Percentiles rank a stretch among this genome's conserved stretches.
Evolutionary conservation across 192 early-diverging fungal species (phyloP).

Genomic region (Bifiguratus adelaidae): DNA sequence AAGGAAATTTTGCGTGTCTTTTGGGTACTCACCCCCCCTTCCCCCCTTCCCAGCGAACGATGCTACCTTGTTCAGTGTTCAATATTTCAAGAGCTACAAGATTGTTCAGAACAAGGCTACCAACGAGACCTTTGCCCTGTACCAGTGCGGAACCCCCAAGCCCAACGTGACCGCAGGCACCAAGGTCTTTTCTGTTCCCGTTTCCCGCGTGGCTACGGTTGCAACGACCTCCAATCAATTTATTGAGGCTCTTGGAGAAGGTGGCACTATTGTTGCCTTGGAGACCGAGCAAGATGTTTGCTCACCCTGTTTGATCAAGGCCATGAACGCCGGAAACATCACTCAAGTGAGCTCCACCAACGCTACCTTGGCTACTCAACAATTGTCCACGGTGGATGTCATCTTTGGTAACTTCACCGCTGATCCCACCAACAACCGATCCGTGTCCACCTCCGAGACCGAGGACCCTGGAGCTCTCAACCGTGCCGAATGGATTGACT

Average conservation of each 20-base stretch:
- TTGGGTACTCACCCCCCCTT: neutral
- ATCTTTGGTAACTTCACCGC: conserved; percentile 23
- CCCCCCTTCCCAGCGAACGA: conserved; percentile 18
- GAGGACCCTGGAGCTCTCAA: conserved; percentile 35
- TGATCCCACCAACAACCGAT: conserved; percentile 29
- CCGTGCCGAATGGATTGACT: conserved; percentile 46
- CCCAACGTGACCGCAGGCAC: conserved; percentile 29
- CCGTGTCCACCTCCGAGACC: conserved; percentile 31
- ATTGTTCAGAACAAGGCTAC: conserved; percentile 40
- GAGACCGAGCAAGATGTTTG: conserved; percentile 23
- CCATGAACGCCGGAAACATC: conserved; percentile 6
- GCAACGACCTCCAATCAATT: conserved; percentile 28
- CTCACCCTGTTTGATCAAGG: conserved; percentile 37
- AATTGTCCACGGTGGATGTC: conserved; percentile 34
- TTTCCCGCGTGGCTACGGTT: conserved; percentile 23
- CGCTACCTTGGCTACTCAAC: conserved; percentile 27
- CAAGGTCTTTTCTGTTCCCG: conserved; percentile 30
- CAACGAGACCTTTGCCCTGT: conserved; percentile 49
- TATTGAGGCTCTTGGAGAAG: conserved; percentile 37
- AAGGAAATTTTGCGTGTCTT: neutral
- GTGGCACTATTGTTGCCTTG: conserved; percentile 17
- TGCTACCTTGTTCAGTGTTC: conserved; percentile 46
- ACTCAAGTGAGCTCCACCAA: conserved; percentile 25
- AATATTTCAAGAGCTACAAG: conserved; percentile 56
- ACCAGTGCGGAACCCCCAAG: conserved; percentile 58